Percentiles rank a stretch among this genome's conserved stretches.
Conservation (phyloP, 352 stramenopile species). For the Globisporangium barbulae region DNA sequence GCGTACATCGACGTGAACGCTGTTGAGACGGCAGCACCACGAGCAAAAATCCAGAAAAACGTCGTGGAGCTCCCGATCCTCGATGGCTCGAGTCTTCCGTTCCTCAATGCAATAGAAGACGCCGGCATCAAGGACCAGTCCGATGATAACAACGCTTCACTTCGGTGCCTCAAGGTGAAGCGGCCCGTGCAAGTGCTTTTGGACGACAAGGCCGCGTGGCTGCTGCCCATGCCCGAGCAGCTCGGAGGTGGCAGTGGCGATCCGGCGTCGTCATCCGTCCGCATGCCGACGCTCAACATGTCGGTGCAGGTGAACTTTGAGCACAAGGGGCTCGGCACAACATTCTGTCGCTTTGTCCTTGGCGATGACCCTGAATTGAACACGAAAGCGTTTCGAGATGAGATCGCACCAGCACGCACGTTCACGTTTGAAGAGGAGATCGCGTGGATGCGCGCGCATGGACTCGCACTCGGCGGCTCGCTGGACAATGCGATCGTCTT, state of each 20-base stretch:
- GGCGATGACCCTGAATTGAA: constrained; percentile 30
- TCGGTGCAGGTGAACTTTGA: constrained; percentile 69
- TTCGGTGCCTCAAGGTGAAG: constrained; percentile 36
- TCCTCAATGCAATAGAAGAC: constrained; percentile 33
- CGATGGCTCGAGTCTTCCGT: constrained; percentile 56
- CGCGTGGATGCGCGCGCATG: constrained; percentile 46
- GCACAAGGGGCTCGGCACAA: constrained; percentile 50
- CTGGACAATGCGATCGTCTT: constrained; percentile 74
- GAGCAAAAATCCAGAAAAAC: neutral
- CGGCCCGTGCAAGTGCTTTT: constrained; percentile 56
- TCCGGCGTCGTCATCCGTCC: constrained; percentile 7
- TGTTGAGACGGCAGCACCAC: neutral
- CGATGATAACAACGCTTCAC: neutral
- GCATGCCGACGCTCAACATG: constrained; percentile 41
- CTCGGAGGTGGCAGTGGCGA: constrained; percentile 13
- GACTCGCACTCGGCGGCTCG: constrained; percentile 52
- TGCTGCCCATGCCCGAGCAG: constrained; percentile 42
- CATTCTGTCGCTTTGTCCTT: constrained; percentile 37
- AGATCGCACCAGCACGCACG: constrained; percentile 52
- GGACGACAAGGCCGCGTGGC: constrained; percentile 63
- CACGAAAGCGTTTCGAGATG: constrained; percentile 22
- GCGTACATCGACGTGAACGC: constrained; percentile 31
- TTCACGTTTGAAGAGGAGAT: constrained; percentile 79
- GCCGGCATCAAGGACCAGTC: constrained; percentile 33
- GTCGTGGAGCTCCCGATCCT: constrained; percentile 60